Percentiles rank a stretch among this genome's conserved stretches.
Evolutionary conservation across 2,329 filamentous ascomycete genomes (phyloP).

Genomic region (Cytospora piceae): DNA sequence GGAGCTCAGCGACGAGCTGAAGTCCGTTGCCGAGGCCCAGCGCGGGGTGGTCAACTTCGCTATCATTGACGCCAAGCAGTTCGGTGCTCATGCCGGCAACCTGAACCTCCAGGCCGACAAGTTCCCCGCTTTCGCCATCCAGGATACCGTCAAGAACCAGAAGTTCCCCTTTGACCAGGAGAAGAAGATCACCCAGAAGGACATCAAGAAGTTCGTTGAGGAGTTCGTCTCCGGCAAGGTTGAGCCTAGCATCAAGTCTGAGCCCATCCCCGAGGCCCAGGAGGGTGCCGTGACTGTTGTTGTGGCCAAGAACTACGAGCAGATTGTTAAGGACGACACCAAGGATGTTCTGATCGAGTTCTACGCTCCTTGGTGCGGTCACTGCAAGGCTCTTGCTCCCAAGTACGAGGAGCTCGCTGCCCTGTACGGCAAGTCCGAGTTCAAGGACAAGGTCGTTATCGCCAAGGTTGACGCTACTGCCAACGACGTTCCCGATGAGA

Average conservation of each 20-base stretch:
- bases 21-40: constrained; percentile 86
- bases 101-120: constrained; percentile 94
- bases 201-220: constrained; percentile 81
- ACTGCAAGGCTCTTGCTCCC: constrained; percentile 98
- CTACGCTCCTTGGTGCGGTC: constrained; percentile 98
- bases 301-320: constrained; percentile 91
- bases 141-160: constrained; percentile 91
- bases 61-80: constrained; percentile 92
- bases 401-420: constrained; percentile 92
- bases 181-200: constrained; percentile 71
- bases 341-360: constrained; percentile 99
- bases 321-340: constrained; percentile 86
- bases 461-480: constrained; percentile 96
- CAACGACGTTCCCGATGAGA: constrained; percentile 97
- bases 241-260: constrained; percentile 96
- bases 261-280: constrained; percentile 92
- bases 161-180: constrained; percentile 95
- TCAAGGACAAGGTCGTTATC: constrained; percentile 83
- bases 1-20: constrained; percentile 74
- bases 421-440: constrained; percentile 76
- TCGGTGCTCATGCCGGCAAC: constrained; percentile 93
- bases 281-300: constrained; percentile 86
- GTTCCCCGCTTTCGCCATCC: constrained; percentile 97
- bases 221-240: constrained; percentile 86
- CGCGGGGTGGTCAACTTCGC: constrained; percentile 97